Base-by-base conservation (phyloP, 305 asterid species). In the Fraxinus platypoda region DNA sequence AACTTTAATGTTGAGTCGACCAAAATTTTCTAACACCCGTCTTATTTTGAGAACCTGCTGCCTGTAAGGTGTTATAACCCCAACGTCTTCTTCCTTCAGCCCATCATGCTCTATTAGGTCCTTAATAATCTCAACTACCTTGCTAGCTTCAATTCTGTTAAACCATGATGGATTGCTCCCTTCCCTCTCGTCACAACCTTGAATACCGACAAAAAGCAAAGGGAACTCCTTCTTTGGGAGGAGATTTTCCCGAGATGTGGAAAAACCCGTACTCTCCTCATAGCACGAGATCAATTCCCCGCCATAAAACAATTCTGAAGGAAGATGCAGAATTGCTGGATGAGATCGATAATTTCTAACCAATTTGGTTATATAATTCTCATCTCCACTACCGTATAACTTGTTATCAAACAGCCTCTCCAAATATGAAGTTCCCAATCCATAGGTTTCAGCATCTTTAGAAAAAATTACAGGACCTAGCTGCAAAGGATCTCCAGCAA, bases 121-220 rank as follows among this genome's bases (percentile, higher is more conserved):
- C 68, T 74, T 77, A 37, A 92, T 85, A 23, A 91, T 87, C 85
- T 93, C 97, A 23, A 92, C 94, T 2, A 90, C 97, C 87, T 93
- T 93, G 92, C 99, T 94, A 9, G 92, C 99, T 86, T 96, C 99
- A 1, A 86, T 92, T 85, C 98, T 88, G 78, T 96, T 96, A 88
- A 96, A 96, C 98, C 98, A 96, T 6, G 99, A 96, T 0, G 99
- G 99, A 73, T 96, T 96, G 86, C 84, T 90, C 62, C 99, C 99
- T 88, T 96, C 99, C 85, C 98, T 91, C 85, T 96, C 99, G 49
- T 94, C 98, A 77, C 89, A 91, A 66, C 99, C 98, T 88, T 94
- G 99, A 75, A 96, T 82, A 9, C 98, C 99, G 21, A 93, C 71
- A 83, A 96, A 93, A 81, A 94, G 93, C 84, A 94, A 76, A 23